Conservation (phyloP, 1,284 basidiomycete species). For the Flammula alnicola region DNA sequence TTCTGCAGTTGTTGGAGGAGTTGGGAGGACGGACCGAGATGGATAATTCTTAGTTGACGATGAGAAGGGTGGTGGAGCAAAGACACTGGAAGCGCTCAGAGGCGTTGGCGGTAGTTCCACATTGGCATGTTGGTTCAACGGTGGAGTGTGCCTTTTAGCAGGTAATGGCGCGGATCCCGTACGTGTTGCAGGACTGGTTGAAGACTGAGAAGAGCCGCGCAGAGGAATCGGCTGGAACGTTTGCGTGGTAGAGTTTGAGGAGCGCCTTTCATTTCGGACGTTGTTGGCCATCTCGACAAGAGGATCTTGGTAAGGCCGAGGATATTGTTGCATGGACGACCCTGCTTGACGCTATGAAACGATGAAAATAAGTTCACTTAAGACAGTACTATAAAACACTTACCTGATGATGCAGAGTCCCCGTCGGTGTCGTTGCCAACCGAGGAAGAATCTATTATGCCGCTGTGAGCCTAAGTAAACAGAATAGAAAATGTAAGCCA, state of each 20-base stretch:
- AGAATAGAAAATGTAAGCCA: not conserved
- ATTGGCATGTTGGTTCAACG: not conserved
- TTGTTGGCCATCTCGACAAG: not conserved
- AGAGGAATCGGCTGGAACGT: not conserved
- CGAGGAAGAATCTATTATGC: not conserved
- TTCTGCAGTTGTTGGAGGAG: not conserved
- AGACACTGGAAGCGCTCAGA: not conserved
- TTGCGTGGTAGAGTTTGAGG: not conserved
- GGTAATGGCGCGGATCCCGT: conserved; percentile 9
- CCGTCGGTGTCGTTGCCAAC: not conserved
- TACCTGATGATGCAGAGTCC: not conserved
- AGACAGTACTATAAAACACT: not conserved
- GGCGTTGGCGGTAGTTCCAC: not conserved
- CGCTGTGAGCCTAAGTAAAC: not conserved
- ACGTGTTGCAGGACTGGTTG: not conserved
- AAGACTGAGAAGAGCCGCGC: not conserved
- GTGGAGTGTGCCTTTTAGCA: no score
- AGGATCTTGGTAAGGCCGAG: not conserved
- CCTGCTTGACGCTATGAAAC: not conserved
- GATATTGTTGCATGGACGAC: not conserved
- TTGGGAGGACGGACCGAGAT: no score
- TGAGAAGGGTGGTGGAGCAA: no score
- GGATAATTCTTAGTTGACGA: no score
- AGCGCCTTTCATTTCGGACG: not conserved
- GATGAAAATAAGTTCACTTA: not conserved